Conservation (phyloP, 2,329 filamentous ascomycete species). For the Fusarium solani-melongenae region DNA sequence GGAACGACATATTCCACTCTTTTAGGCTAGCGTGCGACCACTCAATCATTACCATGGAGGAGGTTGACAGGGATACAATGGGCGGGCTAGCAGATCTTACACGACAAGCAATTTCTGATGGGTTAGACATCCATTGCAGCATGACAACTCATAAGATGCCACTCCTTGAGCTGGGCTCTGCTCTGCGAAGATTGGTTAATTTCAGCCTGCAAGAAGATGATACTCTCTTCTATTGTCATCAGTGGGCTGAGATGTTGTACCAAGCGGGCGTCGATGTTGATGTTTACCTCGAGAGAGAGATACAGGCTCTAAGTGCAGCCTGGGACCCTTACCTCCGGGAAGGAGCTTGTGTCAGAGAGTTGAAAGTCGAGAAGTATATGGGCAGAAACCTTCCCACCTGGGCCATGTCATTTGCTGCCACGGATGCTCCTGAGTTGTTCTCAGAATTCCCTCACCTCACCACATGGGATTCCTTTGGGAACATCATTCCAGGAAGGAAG, state of each 20-base stretch:
- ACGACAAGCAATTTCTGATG: neutral
- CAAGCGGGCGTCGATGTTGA: neutral
- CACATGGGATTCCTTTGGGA: neutral
- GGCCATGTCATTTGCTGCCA: neutral
- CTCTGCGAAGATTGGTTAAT: neutral
- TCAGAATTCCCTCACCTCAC: neutral
- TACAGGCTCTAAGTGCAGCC: too few species aligned
- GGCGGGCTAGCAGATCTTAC: neutral
- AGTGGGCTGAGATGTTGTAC: neutral
- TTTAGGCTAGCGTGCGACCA: fast-evolving
- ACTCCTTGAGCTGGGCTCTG: neutral
- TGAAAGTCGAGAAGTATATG: neutral
- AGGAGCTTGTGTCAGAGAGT: neutral
- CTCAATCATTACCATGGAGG: neutral
- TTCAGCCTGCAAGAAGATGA: neutral
- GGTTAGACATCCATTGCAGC: neutral
- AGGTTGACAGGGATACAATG: neutral
- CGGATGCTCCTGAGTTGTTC: neutral
- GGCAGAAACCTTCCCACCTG: neutral
- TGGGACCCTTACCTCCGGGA: neutral
- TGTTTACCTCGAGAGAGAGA: neutral
- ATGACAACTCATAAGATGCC: fast-evolving
- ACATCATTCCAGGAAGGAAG: neutral
- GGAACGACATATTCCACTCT: neutral
- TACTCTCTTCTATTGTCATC: neutral